These are phyloP conservation scores for Escovopsis sp. DNA, from an alignment of 2,329 filamentous ascomycete genomes.

Conservation along the genomic window DNA sequence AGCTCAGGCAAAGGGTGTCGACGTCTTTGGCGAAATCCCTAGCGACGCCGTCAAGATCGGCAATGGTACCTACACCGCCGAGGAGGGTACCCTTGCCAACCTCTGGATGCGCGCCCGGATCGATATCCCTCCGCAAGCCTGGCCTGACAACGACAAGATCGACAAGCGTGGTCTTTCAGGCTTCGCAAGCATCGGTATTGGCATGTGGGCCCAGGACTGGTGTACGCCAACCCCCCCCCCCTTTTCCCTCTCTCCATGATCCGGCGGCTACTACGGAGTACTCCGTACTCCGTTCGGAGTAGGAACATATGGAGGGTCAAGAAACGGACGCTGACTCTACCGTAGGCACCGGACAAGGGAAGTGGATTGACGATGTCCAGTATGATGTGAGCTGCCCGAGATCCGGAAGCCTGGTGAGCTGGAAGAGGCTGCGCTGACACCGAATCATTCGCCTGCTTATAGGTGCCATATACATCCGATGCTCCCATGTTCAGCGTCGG, in stretches of 20 bases:
- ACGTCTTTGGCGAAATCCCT: conserved; percentile 8
- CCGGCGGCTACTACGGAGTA: too few relatives aligned
- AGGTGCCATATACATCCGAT: too few relatives aligned
- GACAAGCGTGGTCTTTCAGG: conserved; percentile 7
- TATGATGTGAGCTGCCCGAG: conserved; percentile 7
- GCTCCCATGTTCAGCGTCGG: conserved; percentile 8
- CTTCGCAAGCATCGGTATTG: conserved; percentile 8
- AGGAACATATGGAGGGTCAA: too few relatives aligned
- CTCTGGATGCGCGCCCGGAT: conserved; percentile 10
- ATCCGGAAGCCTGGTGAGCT: too few relatives aligned
- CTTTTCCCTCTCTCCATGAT: background rate
- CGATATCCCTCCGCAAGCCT: conserved; percentile 4
- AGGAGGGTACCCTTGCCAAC: conserved; percentile 8
- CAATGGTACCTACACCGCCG: conserved; percentile 8
- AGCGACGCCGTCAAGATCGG: conserved; percentile 7
- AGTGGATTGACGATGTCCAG: conserved; percentile 7
- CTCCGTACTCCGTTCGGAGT: too few relatives aligned
- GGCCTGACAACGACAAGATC: conserved; percentile 1
- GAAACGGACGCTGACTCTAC: background rate
- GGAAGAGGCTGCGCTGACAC: too few relatives aligned
- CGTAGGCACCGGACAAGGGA: conserved; percentile 7
- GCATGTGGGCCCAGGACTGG: conserved; percentile 7
- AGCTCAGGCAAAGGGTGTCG: conserved; percentile 6
- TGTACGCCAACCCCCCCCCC: conserved; percentile 3
- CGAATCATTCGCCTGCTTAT: too few relatives aligned